Base-by-base conservation (phyloP, 1,284 basidiomycete species). In the Gymnopus androsaceus region DNA sequence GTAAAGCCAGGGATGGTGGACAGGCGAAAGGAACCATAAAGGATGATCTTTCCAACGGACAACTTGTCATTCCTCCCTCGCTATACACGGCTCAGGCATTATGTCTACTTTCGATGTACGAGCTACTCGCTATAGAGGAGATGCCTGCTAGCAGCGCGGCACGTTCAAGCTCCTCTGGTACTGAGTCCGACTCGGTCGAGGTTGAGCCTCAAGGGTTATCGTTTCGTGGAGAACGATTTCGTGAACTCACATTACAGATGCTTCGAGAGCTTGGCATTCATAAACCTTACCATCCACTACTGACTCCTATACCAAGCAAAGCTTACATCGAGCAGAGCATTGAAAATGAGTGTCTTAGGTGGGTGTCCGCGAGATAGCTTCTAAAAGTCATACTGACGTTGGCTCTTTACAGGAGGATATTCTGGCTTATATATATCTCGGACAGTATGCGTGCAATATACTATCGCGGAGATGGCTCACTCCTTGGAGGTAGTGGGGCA, bases 341-440 rank as follows among this genome's bases (percentile, higher is more conserved):
- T 61, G 84, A 89, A 64, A 83, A 83, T 54, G 88, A 90, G 71
- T 85, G 84, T 60, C 75, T 84, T 25, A 81, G 89, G 48, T 55
- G 40, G 30, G 51, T 37, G 27, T 14, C 5, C 46, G 3, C 30
- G 8, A 33, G n/a, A n/a, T 37, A 17, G 15, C 7, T 14, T n/a
- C n/a, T n/a, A n/a, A n/a, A n/a, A n/a, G n/a, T n/a, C n/a, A n/a
- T n/a, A n/a, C 28, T 31, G 21, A 17, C 25, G 21, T 25, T 14
- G 41, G 2, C 30, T 36, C 11, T 30, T 42, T 40, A 17, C 37
- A 60, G 59, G 41, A 83, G 89, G 53, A 83, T 88, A 56, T 90
- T 91, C 69, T 92, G 90, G 89, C 72, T 89, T 51, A 81, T 90
- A 54, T 82, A 85, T 65, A 71, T 84, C 54, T 69, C 79, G 52